Percentiles rank a stretch among this genome's conserved stretches.
These are phyloP conservation scores for Agapanthus africanus DNA, from an alignment of 106 monocot species.

Conservation along the genomic window DNA sequence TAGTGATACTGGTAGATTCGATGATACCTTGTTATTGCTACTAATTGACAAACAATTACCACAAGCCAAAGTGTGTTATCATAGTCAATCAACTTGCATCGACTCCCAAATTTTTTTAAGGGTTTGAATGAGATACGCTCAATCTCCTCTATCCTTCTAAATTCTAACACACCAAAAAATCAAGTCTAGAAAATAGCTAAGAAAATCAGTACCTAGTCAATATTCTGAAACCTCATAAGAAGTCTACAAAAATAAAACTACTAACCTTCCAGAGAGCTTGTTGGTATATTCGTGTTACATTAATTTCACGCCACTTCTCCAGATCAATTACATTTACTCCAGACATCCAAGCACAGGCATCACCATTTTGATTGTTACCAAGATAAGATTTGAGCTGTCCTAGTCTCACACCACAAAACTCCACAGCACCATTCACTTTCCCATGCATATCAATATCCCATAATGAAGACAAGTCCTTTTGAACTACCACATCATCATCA, in stretches of 20 bases:
- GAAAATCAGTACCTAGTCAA: no score
- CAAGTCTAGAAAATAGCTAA: no score
- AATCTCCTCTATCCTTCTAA: no score
- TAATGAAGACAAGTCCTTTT: constrained; percentile 36
- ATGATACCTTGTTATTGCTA: no score
- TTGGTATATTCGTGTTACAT: constrained; percentile 31
- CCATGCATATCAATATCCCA: constrained; percentile 45
- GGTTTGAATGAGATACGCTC: no score
- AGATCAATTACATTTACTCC: constrained; percentile 49
- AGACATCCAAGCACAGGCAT: constrained; percentile 42
- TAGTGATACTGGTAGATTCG: no score
- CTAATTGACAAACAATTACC: no score
- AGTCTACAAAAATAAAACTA: not conserved
- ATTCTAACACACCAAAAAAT: no score
- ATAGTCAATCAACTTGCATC: no score
- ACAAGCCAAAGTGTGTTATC: no score
- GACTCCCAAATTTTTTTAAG: no score
- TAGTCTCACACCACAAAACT: constrained; percentile 33
- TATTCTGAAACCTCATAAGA: no score
- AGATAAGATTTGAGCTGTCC: constrained; percentile 40
- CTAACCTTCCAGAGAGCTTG: constrained; percentile 23
- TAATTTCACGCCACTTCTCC: constrained; percentile 42
- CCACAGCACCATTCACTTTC: constrained; percentile 34
- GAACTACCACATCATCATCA: constrained; percentile 59
- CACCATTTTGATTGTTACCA: constrained; percentile 16